Base-by-base conservation (phyloP, 257 asterid genomes). In the Cynanchum wilfordii region DNA sequence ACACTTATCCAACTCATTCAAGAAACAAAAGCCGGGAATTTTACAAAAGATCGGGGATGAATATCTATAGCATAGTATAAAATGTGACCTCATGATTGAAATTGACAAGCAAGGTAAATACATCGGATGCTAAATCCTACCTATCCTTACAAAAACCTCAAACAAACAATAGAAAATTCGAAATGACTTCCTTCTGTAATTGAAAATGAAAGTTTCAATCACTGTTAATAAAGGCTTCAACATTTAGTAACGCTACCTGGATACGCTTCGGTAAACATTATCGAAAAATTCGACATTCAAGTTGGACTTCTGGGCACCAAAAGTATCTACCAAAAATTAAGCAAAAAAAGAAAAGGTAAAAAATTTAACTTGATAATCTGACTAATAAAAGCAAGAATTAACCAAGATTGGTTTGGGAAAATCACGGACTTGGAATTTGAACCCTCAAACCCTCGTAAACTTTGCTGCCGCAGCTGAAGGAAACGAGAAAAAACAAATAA, bases 391-490 rank as follows among this genome's bases (percentile, higher is more conserved):
- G 29, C 59, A 29, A 15, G 49, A n/a, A 64, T n/a, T 12, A 44
- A 20, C 24, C 22, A 25, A 49, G 47, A 74, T 4, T 45, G 25
- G 27, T 54, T n/a, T 25, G 5, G 10, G 25, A 73, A 50, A 10
- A 58, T 42, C 45, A 86, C 92, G 0, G 33, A 94, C 98, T 78
- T 59, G 96, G 93, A 69, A 87, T 85, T 83, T 91, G 97, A 70
- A 66, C 75, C 85, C 93, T 82, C 69, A 91, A 81, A 3, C 97
- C 97, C 42, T 77, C 92, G 69, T 47, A 88, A 47, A 81, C 83
- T 76, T 84, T 91, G 91, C 77, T 82, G 49, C 75, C 87, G 15
- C 89, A 88, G 82, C 97, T 87, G 83, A 83, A 75, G 80, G 75
- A 42, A 5, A 47, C 17, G 56, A 42, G 11, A 82, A 73, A 44